Conservation (phyloP, 805 yeast species). For the Candida koratica region DNA sequence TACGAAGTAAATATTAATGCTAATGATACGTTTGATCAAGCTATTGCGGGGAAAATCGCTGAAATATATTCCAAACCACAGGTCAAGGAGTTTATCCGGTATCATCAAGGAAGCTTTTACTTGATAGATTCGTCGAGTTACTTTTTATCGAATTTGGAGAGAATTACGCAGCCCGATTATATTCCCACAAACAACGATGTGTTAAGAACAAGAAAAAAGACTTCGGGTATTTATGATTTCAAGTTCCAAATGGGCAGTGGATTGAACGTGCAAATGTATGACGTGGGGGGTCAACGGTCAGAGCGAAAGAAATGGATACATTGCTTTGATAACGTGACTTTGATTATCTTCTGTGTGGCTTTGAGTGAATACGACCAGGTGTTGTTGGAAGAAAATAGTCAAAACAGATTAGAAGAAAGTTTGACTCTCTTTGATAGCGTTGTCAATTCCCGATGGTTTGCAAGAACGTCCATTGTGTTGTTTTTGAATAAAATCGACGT, state of each 20-base stretch:
- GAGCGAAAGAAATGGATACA: slow-evolving; percentile 98
- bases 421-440: slow-evolving; percentile 83
- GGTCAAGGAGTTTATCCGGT: slow-evolving; percentile 54
- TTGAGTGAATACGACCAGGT: slow-evolving; percentile 88
- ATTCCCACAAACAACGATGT: slow-evolving; percentile 75
- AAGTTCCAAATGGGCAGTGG: slow-evolving; percentile 66
- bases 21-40: slow-evolving; percentile 47
- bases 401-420: slow-evolving; percentile 77
- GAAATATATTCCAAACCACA: slow-evolving; percentile 54
- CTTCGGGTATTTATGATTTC: slow-evolving; percentile 88
- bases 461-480: slow-evolving; percentile 77
- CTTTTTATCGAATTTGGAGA: slow-evolving; percentile 62
- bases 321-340: slow-evolving; percentile 88
- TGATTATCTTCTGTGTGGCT: slow-evolving; percentile 88
- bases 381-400: slow-evolving; percentile 69
- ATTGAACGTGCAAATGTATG: slow-evolving; percentile 48
- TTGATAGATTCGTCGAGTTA: slow-evolving; percentile 81
- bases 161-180: slow-evolving; percentile 59
- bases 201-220: slow-evolving; percentile 82
- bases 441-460: slow-evolving; percentile 89
- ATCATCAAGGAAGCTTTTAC: slow-evolving; percentile 67
- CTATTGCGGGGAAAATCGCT: slow-evolving; percentile 46
- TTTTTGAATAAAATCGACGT: slow-evolving; percentile 89
- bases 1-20: slow-evolving; percentile 53
- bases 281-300: slow-evolving; percentile 94